Base-by-base conservation (phyloP, 83 land plant genomes). In the Thuja plicata region DNA sequence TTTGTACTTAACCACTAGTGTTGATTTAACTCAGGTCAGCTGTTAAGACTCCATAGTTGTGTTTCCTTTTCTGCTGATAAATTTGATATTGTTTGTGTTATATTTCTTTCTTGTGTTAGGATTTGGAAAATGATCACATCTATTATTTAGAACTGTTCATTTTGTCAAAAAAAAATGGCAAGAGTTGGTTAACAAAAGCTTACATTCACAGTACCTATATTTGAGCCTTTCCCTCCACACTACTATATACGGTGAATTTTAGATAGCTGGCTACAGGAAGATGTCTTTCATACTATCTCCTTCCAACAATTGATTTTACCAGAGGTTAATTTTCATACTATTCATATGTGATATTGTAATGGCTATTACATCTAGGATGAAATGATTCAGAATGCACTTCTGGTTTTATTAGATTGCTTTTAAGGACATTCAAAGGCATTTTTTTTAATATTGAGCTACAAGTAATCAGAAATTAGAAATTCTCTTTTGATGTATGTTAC, bases 191-290 rank as follows among this genome's bases (percentile, higher is more conserved):
- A 94, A 50, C 99, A 96, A 50, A 96, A 94, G 86, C 87, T 98
- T 6, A 90, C 96, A 16, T 98, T 98, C 60, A 97, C 99, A 16
- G 95, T 98, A 40, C 99, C 99, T 45, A 97, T 98, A 76, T 98
- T 97, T 92, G 99, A 98, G 88, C 99, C 99, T 3, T 95, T 95
- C 81, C 99, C 99, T 83, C 93, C 99, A 13, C 99, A 98, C 71
- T 98, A 98, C 82, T 97, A 93, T 76, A 93, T 98, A 86, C 94
- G 94, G 79, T 96, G 98, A 34, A 91, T 98, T 87, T 98, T 99
- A 76, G 99, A 98, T 91, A 96, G 95, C 50, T 98, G 99, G 99
- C 87, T 98, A 84, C 96, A 97, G 45, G 94, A 98, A 50, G 96
- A 94, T 86, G 85, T 95, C 38, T 90, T 97, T 27, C 94, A 91